Evolutionary conservation across 164 flowering plant genomes (phyloP).

Genomic region (Euptelea pleiosperma): DNA sequence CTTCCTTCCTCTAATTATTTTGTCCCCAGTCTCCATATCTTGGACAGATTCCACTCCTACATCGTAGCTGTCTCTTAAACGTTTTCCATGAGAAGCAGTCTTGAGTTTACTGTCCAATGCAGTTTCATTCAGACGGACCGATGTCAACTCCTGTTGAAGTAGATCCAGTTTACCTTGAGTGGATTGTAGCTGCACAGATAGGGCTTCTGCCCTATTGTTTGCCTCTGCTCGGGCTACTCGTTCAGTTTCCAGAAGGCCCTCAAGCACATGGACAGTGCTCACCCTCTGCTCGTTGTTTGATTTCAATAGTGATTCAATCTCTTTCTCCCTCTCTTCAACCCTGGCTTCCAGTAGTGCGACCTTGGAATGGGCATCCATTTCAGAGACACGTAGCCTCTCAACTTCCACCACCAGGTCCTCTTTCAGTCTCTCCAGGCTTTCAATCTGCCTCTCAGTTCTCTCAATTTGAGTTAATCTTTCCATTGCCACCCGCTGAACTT

Average conservation of each 20-base stretch:
- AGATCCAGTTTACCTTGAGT: conserved; percentile 81
- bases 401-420: conserved; percentile 50
- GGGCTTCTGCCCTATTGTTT: conserved; percentile 68
- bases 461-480: conserved; percentile 79
- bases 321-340: conserved; percentile 84
- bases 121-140: conserved; percentile 64
- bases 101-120: conserved; percentile 76
- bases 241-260: conserved; percentile 66
- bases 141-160: conserved; percentile 76
- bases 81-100: conserved; percentile 76
- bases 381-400: conserved; percentile 50
- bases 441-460: conserved; percentile 75
- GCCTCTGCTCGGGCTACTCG: conserved; percentile 79
- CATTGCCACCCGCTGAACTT: conserved; percentile 68
- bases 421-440: conserved; percentile 64
- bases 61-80: conserved; percentile 43
- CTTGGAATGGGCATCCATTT: conserved; percentile 62
- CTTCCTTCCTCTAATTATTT: conserved; percentile 44
- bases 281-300: conserved; percentile 82
- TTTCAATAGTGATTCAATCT: conserved; percentile 66
- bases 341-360: conserved; percentile 63
- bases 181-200: conserved; percentile 74
- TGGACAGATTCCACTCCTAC: conserved; percentile 50
- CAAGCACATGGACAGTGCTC: conserved; percentile 70
- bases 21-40: conserved; percentile 47